Percentiles rank a stretch among this genome's conserved stretches.
These are phyloP conservation scores for Nitzschia sp. DNA, from an alignment of 108 stramenopile genomes.

Conservation along the genomic window DNA sequence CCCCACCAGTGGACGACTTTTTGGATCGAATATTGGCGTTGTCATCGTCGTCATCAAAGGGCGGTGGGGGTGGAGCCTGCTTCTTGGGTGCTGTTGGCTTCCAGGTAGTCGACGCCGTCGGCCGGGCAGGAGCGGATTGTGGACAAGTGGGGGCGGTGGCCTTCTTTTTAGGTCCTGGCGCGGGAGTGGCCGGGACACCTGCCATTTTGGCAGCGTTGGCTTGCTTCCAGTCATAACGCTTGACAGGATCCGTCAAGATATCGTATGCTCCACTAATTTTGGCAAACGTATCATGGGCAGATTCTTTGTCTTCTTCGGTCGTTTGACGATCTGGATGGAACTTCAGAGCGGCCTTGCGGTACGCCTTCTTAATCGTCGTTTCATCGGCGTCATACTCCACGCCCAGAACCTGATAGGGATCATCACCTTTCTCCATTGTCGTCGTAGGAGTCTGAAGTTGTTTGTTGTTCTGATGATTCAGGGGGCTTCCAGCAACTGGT, in stretches of 20 bases:
- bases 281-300: conserved; percentile 45
- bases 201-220: not conserved
- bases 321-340: conserved; percentile 71
- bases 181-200: not conserved
- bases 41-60: conserved; percentile 1
- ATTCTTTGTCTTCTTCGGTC: conserved; percentile 31
- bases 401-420: conserved; percentile 81
- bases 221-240: conserved; percentile 50
- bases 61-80: conserved; percentile 1
- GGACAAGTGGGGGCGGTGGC: not conserved
- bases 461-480: no score
- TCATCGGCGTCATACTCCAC: conserved; percentile 58
- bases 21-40: not conserved
- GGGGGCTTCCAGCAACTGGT: no score
- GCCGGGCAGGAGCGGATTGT: not conserved
- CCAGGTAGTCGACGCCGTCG: conserved; percentile 2
- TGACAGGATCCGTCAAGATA: conserved; percentile 62
- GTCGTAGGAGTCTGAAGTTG: no score
- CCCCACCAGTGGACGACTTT: not conserved
- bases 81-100: conserved; percentile 1
- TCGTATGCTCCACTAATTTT: conserved; percentile 79
- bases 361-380: conserved; percentile 78
- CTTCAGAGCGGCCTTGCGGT: conserved; percentile 40
- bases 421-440: conserved; percentile 23
- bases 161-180: not conserved